Percentiles rank a stretch among this genome's conserved stretches.
These are phyloP conservation scores for Ajuga reptans DNA, from an alignment of 305 asterid genomes.

Conservation along the genomic window DNA sequence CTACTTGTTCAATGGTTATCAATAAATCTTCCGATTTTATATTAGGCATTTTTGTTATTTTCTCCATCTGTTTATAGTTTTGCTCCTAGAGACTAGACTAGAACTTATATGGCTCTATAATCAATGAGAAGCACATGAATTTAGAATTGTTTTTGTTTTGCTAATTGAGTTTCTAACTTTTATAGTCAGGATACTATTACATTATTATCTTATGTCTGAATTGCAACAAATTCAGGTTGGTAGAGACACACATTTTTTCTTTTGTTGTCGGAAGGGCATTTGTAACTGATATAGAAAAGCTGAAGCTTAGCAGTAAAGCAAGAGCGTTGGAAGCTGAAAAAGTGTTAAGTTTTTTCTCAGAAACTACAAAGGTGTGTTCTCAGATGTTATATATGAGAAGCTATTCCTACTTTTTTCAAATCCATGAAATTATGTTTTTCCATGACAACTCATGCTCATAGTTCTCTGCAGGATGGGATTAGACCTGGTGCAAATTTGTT, in stretches of 20 bases:
- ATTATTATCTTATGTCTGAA: conserved; percentile 15
- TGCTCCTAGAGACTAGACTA: conserved; percentile 16
- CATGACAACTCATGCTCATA: conserved; percentile 23
- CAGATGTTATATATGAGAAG: conserved; percentile 11
- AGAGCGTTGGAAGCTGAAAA: conserved; percentile 83
- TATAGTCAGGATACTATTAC: conserved; percentile 17
- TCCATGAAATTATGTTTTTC: conserved; percentile 12
- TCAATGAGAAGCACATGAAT: not conserved
- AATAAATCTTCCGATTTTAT: not conserved
- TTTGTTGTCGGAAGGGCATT: conserved; percentile 99
- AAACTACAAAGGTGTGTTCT: conserved; percentile 61
- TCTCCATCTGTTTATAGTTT: conserved; percentile 8
- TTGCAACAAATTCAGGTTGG: conserved; percentile 61
- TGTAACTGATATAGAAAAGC: conserved; percentile 90
- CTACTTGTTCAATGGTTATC: conserved; percentile 6
- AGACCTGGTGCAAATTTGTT: conserved; percentile 82
- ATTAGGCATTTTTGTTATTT: conserved; percentile 3
- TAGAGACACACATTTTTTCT: conserved; percentile 94
- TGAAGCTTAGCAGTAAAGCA: conserved; percentile 88
- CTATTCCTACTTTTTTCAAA: conserved; percentile 19
- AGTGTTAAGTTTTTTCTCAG: conserved; percentile 71
- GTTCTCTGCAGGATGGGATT: conserved; percentile 70
- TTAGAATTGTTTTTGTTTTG: conserved; percentile 14
- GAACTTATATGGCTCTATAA: not conserved
- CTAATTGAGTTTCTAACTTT: conserved; percentile 16